phyloP scores from a whole-genome alignment of 2,329 filamentous ascomycete genomes.

The Dactylellina drechsleri region DNA sequence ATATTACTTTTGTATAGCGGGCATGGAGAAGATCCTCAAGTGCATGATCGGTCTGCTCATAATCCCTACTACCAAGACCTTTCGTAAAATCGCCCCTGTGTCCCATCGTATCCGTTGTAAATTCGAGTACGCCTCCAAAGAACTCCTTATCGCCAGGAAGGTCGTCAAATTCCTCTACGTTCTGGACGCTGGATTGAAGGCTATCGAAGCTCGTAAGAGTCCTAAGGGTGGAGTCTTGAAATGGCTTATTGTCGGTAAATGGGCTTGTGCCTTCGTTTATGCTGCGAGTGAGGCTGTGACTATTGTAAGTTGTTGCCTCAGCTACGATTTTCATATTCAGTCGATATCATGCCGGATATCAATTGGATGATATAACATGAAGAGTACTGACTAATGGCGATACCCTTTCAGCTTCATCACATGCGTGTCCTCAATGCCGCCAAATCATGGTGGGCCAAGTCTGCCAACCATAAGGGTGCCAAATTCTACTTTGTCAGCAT shows the following conservation, averaged over 20 bases:
- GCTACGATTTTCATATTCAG: neutral
- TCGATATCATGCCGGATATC: no score
- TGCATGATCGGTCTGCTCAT: conserved; percentile 41
- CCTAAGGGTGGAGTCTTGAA: conserved; percentile 42
- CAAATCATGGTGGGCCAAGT: conserved; percentile 43
- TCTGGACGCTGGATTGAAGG: conserved; percentile 46
- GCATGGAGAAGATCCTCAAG: conserved; percentile 55
- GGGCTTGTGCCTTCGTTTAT: conserved; percentile 50
- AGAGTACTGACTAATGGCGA: neutral
- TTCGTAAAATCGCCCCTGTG: conserved; percentile 15
- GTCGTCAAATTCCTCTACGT: conserved; percentile 52
- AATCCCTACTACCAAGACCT: conserved; percentile 34
- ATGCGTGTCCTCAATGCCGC: conserved; percentile 41
- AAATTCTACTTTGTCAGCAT: conserved; percentile 53
- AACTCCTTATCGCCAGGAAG: conserved; percentile 44
- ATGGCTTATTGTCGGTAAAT: conserved; percentile 53
- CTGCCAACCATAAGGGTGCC: conserved; percentile 33
- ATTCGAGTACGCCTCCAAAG: conserved; percentile 32
- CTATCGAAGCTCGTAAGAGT: conserved; percentile 43
- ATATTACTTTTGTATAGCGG: conserved; percentile 12
- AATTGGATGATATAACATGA: neutral
- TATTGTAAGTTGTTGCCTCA: conserved; percentile 26
- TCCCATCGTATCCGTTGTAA: conserved; percentile 26
- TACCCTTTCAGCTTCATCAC: conserved; percentile 27
- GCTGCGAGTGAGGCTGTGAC: conserved; percentile 46